Conservation (phyloP, 441 rosid species). For the Dalechampia spathulata region DNA sequence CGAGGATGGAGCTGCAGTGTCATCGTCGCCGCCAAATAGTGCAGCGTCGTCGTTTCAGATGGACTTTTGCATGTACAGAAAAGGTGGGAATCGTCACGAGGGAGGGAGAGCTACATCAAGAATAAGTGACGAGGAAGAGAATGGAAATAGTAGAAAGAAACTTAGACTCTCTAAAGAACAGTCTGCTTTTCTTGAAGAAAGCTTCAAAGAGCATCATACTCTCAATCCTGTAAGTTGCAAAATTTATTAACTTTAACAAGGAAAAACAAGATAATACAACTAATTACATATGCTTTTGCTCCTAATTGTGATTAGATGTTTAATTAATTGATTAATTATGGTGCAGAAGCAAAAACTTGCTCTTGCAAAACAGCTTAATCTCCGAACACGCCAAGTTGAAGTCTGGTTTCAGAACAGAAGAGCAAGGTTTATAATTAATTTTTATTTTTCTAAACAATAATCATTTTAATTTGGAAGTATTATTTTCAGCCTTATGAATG, state of each 20-base stretch:
- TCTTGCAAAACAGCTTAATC: conserved; percentile 80
- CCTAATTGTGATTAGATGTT: too few species aligned
- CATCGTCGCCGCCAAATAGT: conserved; percentile 62
- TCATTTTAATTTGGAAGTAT: too few species aligned
- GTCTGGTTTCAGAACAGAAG: conserved; percentile 98
- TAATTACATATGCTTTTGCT: too few species aligned
- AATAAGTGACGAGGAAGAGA: conserved; percentile 64
- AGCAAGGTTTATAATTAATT: conserved; percentile 77
- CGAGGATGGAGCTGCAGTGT: conserved; percentile 38
- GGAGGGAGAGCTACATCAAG: too few species aligned
- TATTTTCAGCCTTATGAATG: too few species aligned
- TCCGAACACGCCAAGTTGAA: conserved; percentile 94
- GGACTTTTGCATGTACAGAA: conserved; percentile 55
- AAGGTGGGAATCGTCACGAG: conserved; percentile 35
- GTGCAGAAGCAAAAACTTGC: conserved; percentile 85
- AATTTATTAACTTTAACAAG: too few species aligned
- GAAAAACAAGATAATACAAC: too few species aligned
- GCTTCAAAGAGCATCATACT: conserved; percentile 87
- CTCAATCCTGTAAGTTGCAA: conserved; percentile 87
- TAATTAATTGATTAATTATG: too few species aligned
- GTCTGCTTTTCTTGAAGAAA: conserved; percentile 89
- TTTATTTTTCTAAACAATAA: too few species aligned
- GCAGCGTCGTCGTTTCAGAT: conserved; percentile 69
- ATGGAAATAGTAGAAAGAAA: conserved; percentile 87
- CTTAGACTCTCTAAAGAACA: conserved; percentile 90